A percentile compares a stretch with the other conserved stretches of the same genome.
Conservation (phyloP, 805 yeast species). For the Saccharomycopsis babjevae region DNA sequence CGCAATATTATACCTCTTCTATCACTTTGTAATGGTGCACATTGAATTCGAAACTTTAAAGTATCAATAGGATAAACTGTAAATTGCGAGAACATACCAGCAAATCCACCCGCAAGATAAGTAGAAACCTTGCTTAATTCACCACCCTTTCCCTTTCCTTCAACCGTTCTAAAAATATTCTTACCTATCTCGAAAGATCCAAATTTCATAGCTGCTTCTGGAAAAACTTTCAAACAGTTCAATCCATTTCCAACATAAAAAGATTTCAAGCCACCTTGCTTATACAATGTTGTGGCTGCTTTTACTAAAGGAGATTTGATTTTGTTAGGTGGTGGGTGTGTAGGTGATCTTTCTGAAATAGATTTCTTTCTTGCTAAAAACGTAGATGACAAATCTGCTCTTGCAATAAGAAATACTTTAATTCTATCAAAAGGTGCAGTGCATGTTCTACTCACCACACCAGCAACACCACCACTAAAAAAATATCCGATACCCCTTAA, state of each 20-base stretch:
- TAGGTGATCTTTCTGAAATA: slow-evolving; percentile 33
- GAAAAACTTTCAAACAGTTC: slow-evolving; percentile 87
- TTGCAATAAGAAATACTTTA: slow-evolving; percentile 86
- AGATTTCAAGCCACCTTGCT: slow-evolving; percentile 77
- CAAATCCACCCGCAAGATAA: slow-evolving; percentile 89
- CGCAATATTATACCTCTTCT: slow-evolving; percentile 54
- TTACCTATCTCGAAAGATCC: slow-evolving; percentile 91
- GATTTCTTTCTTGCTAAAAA: slow-evolving; percentile 46
- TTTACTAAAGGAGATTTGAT: slow-evolving; percentile 67
- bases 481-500: slow-evolving; percentile 83
- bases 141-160: slow-evolving; percentile 62
- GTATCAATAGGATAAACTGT: slow-evolving; percentile 95
- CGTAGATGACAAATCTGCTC: slow-evolving; percentile 71
- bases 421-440: slow-evolving; percentile 96
- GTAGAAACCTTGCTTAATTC: slow-evolving; percentile 70
- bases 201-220: slow-evolving; percentile 95
- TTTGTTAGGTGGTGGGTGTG: slow-evolving; percentile 30
- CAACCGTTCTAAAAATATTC: slow-evolving; percentile 57
- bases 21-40: slow-evolving; percentile 66
- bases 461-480: slow-evolving; percentile 90
- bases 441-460: slow-evolving; percentile 90
- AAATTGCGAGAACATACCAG: slow-evolving; percentile 89
- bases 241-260: slow-evolving; percentile 95
- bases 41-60: slow-evolving; percentile 83
- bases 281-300: slow-evolving; percentile 73